Conservation (phyloP, 108 stramenopile species). For the Epipyxis sp. region DNA sequence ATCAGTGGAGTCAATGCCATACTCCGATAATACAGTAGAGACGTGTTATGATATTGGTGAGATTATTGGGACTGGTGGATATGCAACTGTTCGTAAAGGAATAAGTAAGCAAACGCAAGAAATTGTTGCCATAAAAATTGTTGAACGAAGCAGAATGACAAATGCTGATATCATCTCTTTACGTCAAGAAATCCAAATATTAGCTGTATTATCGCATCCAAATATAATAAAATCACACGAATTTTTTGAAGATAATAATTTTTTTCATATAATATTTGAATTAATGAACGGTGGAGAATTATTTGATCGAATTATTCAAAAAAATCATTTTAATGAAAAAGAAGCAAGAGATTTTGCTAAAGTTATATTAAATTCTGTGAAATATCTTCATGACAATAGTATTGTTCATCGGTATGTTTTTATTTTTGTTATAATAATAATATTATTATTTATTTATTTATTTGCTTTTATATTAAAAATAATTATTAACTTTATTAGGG, state of each 20-base stretch:
- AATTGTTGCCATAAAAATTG: slow-evolving; percentile 51
- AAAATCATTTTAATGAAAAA: slow-evolving; percentile 83
- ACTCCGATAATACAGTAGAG: slow-evolving; percentile 34
- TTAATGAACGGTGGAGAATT: slow-evolving; percentile 82
- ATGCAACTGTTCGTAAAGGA: slow-evolving; percentile 42
- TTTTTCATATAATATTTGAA: slow-evolving; percentile 7
- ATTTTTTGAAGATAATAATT: slow-evolving; percentile 68
- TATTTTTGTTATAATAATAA: too few species aligned
- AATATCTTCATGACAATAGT: slow-evolving; percentile 67
- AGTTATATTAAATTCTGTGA: slow-evolving; percentile 70
- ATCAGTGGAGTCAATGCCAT: too few species aligned
- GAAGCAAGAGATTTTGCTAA: slow-evolving; percentile 77
- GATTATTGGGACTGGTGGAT: slow-evolving; percentile 44
- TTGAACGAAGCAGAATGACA: slow-evolving; percentile 22
- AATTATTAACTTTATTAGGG: too few species aligned
- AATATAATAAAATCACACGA: slow-evolving; percentile 85
- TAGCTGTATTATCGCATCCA: slow-evolving; percentile 53
- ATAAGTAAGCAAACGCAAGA: slow-evolving; percentile 44
- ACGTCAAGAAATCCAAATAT: slow-evolving; percentile 49
- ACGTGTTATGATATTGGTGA: slow-evolving; percentile 53
- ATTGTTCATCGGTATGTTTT: slow-evolving; percentile 91
- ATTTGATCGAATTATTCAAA: slow-evolving; percentile 86
- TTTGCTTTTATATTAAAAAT: too few species aligned
- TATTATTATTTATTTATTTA: too few species aligned
- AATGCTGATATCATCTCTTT: slow-evolving; percentile 44